phyloP scores from a whole-genome alignment of 192 early-diverging fungal species.

The Mortierella antarctica region DNA sequence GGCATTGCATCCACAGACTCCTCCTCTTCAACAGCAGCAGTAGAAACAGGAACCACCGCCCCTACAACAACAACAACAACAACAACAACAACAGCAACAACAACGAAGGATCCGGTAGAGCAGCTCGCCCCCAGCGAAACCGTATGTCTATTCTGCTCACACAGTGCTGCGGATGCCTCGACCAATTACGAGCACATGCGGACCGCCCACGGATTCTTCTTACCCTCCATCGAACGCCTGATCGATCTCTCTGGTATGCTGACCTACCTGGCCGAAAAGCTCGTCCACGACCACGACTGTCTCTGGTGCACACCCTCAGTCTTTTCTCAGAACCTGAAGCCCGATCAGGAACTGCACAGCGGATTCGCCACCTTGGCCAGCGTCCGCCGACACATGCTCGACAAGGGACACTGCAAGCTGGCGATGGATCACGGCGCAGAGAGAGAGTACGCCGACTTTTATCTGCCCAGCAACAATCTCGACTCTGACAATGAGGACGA shows the following conservation, averaged over 20 bases:
- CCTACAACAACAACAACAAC: conserved; percentile 64
- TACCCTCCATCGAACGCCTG: conserved; percentile 37
- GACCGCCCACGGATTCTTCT: conserved; percentile 41
- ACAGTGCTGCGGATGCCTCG: conserved; percentile 65
- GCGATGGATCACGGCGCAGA: conserved; percentile 47
- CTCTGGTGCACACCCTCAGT: conserved; percentile 51
- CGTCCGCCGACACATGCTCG: conserved; percentile 50
- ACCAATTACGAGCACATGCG: conserved; percentile 48
- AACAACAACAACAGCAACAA: conserved; percentile 78
- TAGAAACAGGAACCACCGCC: conserved; percentile 1
- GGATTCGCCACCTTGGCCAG: conserved; percentile 19
- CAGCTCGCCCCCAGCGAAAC: conserved; percentile 69
- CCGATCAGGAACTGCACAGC: conserved; percentile 38
- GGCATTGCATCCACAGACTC: background rate
- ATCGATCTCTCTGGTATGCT: conserved; percentile 44
- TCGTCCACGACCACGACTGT: conserved; percentile 28
- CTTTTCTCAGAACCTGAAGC: conserved; percentile 28
- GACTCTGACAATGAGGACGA: conserved; percentile 7
- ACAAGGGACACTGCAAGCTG: conserved; percentile 55
- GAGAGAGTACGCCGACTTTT: conserved; percentile 46
- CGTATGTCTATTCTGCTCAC: conserved; percentile 95
- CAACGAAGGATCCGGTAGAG: conserved; percentile 78
- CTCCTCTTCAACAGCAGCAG: background rate
- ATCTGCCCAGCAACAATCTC: conserved; percentile 13
- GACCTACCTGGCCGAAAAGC: conserved; percentile 40